Conservation (phyloP, 768 basidiomycete species). For the Cantharellus cinnabarinus region DNA sequence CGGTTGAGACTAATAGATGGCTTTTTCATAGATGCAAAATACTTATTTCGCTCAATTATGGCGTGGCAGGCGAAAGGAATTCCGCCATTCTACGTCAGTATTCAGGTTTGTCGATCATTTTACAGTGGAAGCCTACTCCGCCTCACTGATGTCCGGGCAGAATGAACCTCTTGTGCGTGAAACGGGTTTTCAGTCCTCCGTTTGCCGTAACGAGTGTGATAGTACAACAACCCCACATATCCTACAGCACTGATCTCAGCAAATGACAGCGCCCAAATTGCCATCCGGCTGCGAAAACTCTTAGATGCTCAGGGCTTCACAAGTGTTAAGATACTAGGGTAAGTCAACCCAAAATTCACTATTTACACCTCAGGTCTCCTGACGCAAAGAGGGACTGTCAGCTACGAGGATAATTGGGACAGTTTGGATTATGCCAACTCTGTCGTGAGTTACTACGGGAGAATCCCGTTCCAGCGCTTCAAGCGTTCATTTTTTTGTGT, state of each 20-base stretch:
- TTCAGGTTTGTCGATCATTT: constrained; percentile 28
- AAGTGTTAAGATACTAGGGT: constrained; percentile 38
- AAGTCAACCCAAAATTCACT: not conserved
- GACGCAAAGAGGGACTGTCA: no score
- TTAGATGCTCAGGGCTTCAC: constrained; percentile 44
- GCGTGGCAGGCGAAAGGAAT: constrained; percentile 45
- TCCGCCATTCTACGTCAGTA: constrained; percentile 37
- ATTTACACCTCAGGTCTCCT: no score
- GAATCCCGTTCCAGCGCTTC: not conserved
- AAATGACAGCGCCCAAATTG: constrained; percentile 37
- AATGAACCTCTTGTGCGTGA: not conserved
- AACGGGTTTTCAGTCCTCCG: not conserved
- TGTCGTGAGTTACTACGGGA: constrained; percentile 19
- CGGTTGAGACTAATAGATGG: not conserved
- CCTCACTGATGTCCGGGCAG: not conserved
- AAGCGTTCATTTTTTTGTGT: not conserved
- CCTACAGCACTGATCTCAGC: constrained; percentile 40
- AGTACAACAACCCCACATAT: constrained; percentile 40
- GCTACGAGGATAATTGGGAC: constrained; percentile 54
- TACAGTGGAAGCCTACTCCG: constrained; percentile 23
- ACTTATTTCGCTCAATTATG: constrained; percentile 51
- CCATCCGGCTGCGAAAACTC: constrained; percentile 30
- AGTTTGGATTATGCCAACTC: constrained; percentile 42
- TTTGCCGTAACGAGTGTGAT: not conserved
- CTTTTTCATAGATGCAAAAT: constrained; percentile 35